Conservation (phyloP, 148 eudicot species). For the Silene latifolia region DNA sequence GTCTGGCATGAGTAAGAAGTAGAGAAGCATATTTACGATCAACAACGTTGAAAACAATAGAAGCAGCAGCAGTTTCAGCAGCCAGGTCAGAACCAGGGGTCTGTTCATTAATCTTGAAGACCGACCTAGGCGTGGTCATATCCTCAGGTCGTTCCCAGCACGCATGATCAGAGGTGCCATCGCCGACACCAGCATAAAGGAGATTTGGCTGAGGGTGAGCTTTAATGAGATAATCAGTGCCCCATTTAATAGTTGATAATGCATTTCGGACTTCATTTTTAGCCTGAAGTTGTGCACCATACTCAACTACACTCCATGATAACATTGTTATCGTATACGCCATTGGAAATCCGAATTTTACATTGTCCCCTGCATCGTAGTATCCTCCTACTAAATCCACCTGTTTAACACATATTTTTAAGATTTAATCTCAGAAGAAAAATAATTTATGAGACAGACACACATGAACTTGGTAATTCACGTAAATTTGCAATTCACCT, state of each 20-base stretch:
- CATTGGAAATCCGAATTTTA: constrained; percentile 92
- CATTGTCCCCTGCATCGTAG: constrained; percentile 91
- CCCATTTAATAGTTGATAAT: constrained; percentile 69
- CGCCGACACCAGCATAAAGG: constrained; percentile 37
- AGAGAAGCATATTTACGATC: constrained; percentile 59
- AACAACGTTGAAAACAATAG: constrained; percentile 68
- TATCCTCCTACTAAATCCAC: constrained; percentile 86
- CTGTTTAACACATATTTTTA: constrained; percentile 24
- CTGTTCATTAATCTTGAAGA: constrained; percentile 55
- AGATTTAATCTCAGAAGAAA: no score
- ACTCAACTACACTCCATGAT: constrained; percentile 82
- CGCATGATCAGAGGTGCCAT: constrained; percentile 61
- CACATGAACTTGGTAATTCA: no score
- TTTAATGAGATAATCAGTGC: constrained; percentile 80
- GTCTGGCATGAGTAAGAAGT: constrained; percentile 39
- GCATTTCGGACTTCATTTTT: constrained; percentile 39
- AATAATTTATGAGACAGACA: no score
- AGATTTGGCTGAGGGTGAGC: constrained; percentile 50
- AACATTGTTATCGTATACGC: constrained; percentile 78
- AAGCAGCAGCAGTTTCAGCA: constrained; percentile 88
- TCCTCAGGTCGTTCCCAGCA: constrained; percentile 99
- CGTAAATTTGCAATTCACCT: no score
- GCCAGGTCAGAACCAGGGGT: constrained; percentile 95
- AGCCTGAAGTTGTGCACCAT: constrained; percentile 25
- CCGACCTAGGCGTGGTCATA: constrained; percentile 85